Evolutionary conservation across 345 rosid genomes (phyloP).

Genomic region (Euphorbia lathyris): DNA sequence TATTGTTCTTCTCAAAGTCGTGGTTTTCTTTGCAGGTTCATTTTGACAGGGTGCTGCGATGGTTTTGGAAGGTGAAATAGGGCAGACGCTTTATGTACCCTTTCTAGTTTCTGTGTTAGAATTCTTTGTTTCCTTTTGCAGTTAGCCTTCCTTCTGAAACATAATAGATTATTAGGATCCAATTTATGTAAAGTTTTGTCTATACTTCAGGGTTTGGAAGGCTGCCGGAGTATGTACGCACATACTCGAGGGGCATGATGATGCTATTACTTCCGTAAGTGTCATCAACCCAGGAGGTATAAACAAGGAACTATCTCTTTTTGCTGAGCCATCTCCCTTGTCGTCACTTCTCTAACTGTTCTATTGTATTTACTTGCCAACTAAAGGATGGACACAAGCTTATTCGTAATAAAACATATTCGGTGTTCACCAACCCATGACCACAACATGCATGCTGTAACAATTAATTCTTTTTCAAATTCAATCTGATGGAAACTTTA

Average conservation of each 20-base stretch:
- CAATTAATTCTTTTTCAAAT: slow-evolving; percentile 1
- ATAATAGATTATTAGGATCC: neutral
- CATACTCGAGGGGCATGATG: slow-evolving; percentile 75
- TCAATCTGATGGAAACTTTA: neutral
- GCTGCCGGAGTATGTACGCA: slow-evolving; percentile 71
- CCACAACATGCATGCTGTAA: neutral
- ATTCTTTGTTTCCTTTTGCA: neutral
- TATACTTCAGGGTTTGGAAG: slow-evolving; percentile 61
- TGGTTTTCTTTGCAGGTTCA: slow-evolving; percentile 57
- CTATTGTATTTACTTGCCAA: neutral
- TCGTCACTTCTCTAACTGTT: neutral
- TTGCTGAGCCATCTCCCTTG: neutral
- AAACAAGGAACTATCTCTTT: neutral
- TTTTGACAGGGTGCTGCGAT: slow-evolving; percentile 88
- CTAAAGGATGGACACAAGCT: neutral
- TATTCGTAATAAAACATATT: neutral
- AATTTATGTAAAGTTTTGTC: neutral
- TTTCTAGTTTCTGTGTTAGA: neutral
- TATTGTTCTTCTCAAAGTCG: slow-evolving; percentile 14
- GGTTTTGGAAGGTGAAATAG: slow-evolving; percentile 62
- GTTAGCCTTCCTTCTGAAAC: neutral
- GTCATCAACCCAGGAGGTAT: slow-evolving; percentile 55
- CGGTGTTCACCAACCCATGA: neutral
- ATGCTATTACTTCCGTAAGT: slow-evolving; percentile 69
- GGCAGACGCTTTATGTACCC: neutral